phyloP scores from a whole-genome alignment of 2,329 filamentous ascomycete genomes.

The Pseudocercospora musae region DNA sequence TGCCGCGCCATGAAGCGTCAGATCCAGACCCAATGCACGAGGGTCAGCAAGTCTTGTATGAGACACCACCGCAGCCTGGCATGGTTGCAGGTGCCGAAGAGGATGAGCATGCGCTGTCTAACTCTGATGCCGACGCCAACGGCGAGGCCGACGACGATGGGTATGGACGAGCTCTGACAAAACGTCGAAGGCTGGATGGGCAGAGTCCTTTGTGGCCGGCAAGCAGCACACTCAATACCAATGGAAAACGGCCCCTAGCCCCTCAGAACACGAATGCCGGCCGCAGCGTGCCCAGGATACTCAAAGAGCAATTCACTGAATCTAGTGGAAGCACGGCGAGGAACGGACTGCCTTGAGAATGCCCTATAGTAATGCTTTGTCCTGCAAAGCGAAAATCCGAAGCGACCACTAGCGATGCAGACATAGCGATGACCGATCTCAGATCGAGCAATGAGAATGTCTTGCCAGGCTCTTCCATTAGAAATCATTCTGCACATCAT shows the following conservation, averaged over 20 bases:
- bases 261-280: slow-evolving; percentile 45
- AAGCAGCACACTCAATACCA: slow-evolving; percentile 16
- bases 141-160: slow-evolving; percentile 22
- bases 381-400: neutral
- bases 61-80: slow-evolving; percentile 32
- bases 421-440: neutral
- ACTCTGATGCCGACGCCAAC: slow-evolving; percentile 20
- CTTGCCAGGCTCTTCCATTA: neutral
- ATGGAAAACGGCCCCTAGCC: slow-evolving; percentile 24
- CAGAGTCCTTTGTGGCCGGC: neutral
- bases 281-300: neutral
- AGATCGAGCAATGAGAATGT: neutral
- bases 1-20: slow-evolving; percentile 16
- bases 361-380: neutral
- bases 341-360: neutral
- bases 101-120: slow-evolving; percentile 16
- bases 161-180: slow-evolving; percentile 14
- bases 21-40: slow-evolving; percentile 5
- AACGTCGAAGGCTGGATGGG: slow-evolving; percentile 13
- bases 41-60: slow-evolving; percentile 22
- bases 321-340: neutral
- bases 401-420: neutral
- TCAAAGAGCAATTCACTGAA: slow-evolving; percentile 2
- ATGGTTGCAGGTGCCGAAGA: slow-evolving; percentile 24
- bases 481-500: neutral